Evolutionary conservation across 352 stramenopile species (phyloP).

Genomic region (Thraustochytrium sp.): DNA sequence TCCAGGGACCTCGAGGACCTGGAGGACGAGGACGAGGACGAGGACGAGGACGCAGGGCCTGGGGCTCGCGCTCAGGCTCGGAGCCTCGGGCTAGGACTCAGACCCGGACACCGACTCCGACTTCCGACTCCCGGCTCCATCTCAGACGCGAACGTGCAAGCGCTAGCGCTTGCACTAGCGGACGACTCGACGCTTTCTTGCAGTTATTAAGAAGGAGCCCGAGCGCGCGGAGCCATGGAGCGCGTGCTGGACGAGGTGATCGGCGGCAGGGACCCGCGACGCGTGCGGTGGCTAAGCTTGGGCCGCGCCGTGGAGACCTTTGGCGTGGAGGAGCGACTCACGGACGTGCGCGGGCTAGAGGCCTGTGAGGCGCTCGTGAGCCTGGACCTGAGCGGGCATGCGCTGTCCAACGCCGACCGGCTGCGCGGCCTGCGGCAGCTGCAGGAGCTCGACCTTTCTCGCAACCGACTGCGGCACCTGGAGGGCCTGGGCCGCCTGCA

Average conservation of each 20-base stretch:
- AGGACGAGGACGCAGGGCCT: too few species aligned
- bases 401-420: background rate
- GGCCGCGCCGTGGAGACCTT: background rate
- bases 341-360: background rate
- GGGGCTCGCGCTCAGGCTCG: too few species aligned
- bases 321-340: constrained; percentile 17
- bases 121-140: too few species aligned
- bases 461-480: background rate
- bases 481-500: constrained; percentile 50
- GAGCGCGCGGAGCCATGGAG: background rate
- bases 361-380: background rate
- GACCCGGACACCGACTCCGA: too few species aligned
- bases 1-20: too few species aligned
- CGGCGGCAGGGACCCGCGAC: background rate
- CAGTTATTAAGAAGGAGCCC: too few species aligned
- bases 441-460: constrained; percentile 2
- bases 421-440: background rate
- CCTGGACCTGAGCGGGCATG: constrained; percentile 22
- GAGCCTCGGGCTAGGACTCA: too few species aligned
- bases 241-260: background rate
- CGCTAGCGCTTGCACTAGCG: too few species aligned
- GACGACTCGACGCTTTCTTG: too few species aligned
- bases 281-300: background rate
- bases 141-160: too few species aligned
- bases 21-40: too few species aligned